These are phyloP conservation scores for Neofusicoccum sp. DNA, from an alignment of 2,329 filamentous ascomycete genomes.

Conservation along the genomic window DNA sequence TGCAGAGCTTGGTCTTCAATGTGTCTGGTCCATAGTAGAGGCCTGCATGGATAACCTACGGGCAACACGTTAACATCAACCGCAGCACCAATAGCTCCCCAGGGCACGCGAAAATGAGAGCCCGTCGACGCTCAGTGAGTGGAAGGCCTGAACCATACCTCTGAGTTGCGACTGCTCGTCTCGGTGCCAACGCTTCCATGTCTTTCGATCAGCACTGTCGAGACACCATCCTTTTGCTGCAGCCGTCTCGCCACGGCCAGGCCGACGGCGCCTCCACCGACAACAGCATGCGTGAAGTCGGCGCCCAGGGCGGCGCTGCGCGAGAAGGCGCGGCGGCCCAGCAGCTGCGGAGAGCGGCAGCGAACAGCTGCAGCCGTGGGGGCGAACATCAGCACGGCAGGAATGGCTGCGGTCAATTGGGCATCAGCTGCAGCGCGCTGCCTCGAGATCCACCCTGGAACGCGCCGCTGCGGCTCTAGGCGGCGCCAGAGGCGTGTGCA, in stretches of 20 bases:
- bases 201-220: constrained; percentile 77
- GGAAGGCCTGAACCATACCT: constrained; percentile 49
- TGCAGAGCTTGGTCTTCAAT: constrained; percentile 81
- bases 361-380: neutral
- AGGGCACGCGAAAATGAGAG: neutral
- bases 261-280: constrained; percentile 73
- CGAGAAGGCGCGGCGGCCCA: constrained; percentile 2
- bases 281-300: constrained; percentile 65
- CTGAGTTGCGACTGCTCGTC: constrained; percentile 85
- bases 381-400: neutral
- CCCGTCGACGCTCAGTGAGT: neutral
- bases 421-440: neutral
- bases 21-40: constrained; percentile 78
- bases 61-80: neutral
- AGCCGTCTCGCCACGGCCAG: constrained; percentile 75
- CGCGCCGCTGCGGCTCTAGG: neutral
- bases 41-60: constrained; percentile 84
- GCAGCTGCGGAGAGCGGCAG: neutral
- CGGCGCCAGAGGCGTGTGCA: neutral
- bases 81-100: neutral
- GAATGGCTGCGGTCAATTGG: neutral
- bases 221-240: constrained; percentile 57
- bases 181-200: constrained; percentile 76
- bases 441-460: neutral
- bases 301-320: constrained; percentile 29